These are phyloP conservation scores for Sicyos edulis DNA, from an alignment of 306 rosid genomes.

Conservation along the genomic window DNA sequence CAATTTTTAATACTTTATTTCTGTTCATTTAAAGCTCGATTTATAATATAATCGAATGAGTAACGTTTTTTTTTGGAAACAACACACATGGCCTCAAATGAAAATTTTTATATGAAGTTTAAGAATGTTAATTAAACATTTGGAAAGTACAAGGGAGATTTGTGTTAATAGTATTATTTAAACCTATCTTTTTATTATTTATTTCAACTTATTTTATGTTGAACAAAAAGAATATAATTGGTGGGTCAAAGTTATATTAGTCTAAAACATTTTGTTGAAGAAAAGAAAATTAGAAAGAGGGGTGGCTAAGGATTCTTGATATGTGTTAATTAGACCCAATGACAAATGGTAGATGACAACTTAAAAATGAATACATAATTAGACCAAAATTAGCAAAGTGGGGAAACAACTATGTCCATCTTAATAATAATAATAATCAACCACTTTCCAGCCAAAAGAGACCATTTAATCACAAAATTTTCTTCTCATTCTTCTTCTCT, in stretches of 20 bases:
- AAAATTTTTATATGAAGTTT: too few species aligned
- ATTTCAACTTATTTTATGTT: not conserved
- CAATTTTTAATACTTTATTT: too few species aligned
- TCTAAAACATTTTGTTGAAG: not conserved
- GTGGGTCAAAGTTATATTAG: not conserved
- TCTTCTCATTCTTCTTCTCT: not conserved
- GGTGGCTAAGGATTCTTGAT: too few species aligned
- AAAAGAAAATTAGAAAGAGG: not conserved
- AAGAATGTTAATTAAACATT: too few species aligned
- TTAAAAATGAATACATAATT: not conserved
- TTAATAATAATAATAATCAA: not conserved
- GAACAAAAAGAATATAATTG: not conserved
- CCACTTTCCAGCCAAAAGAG: constrained; percentile 7
- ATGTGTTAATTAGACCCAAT: not conserved
- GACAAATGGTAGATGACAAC: not conserved
- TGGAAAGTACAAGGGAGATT: not conserved
- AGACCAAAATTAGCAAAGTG: not conserved
- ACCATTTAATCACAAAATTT: not conserved
- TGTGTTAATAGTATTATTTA: not conserved
- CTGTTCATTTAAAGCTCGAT: too few species aligned
- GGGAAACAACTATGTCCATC: constrained; percentile 9
- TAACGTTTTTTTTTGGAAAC: too few species aligned
- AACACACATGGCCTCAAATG: too few species aligned
- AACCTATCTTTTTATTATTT: not conserved
- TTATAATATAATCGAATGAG: too few species aligned